Conservation (phyloP, 257 asterid species). For the Datura wrightii region DNA sequence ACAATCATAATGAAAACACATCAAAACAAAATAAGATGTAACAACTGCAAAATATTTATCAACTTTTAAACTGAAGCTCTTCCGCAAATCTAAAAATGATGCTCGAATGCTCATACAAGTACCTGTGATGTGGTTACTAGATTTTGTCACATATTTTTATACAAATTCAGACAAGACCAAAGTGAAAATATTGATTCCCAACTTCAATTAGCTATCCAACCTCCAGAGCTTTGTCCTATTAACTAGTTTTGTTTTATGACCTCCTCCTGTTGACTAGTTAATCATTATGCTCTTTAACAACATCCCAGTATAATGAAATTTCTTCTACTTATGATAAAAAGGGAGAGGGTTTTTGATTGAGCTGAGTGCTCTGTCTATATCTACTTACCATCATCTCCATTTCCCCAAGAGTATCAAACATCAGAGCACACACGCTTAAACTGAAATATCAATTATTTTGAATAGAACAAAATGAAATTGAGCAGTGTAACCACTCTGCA, state of each 20-base stretch:
- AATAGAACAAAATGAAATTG: conserved; percentile 5
- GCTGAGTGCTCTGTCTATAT: neutral
- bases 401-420: conserved; percentile 18
- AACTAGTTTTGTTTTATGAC: neutral
- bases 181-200: neutral
- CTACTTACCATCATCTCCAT: neutral
- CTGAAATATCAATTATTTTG: neutral
- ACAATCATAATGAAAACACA: neutral
- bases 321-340: neutral
- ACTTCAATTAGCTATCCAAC: neutral
- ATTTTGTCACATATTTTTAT: neutral
- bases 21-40: neutral
- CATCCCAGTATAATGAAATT: no score
- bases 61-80: neutral
- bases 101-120: neutral
- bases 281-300: neutral
- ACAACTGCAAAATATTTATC: neutral
- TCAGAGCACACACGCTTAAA: neutral
- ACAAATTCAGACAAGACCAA: neutral
- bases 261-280: neutral
- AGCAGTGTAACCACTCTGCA: neutral
- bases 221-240: neutral
- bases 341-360: neutral
- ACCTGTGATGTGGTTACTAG: neutral
- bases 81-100: neutral